A percentile compares a stretch with the other conserved stretches of the same genome.
Evolutionary conservation across 1,139 yeast genomes (phyloP).

Genomic region (Debaryomyces fabryi): DNA sequence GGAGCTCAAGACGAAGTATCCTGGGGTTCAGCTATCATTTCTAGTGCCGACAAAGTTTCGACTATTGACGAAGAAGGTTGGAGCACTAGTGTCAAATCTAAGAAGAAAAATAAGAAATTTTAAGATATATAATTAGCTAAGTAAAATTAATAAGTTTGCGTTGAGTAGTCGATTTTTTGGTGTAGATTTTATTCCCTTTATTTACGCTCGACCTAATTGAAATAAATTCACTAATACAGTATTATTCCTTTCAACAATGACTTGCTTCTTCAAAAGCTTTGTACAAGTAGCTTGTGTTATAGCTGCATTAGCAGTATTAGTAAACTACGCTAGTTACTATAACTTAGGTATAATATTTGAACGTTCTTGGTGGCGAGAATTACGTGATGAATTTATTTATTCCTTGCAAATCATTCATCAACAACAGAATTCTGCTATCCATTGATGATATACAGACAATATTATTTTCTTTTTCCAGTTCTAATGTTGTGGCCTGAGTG

Average conservation of each 20-base stretch:
- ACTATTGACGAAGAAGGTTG: slow-evolving; percentile 76
- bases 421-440: background rate
- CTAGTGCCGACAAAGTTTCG: slow-evolving; percentile 48
- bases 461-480: background rate
- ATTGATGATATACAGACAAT: background rate
- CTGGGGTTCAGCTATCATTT: slow-evolving; percentile 66
- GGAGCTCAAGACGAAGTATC: slow-evolving; percentile 55
- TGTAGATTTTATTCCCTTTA: background rate
- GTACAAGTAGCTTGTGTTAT: background rate
- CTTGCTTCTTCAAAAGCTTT: background rate
- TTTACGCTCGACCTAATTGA: background rate
- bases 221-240: background rate
- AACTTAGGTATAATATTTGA: background rate
- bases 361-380: background rate
- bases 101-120: slow-evolving; percentile 51
- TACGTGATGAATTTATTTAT: background rate
- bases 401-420: background rate
- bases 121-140: slow-evolving; percentile 1
- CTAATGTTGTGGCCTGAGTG: background rate
- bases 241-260: background rate
- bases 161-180: background rate
- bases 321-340: background rate
- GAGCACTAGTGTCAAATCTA: slow-evolving; percentile 55
- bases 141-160: background rate
- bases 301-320: background rate